A percentile compares a stretch with the other conserved stretches of the same genome.
Evolutionary conservation across 2,329 filamentous ascomycete genomes (phyloP).

Genomic region (Cytospora leucostoma): DNA sequence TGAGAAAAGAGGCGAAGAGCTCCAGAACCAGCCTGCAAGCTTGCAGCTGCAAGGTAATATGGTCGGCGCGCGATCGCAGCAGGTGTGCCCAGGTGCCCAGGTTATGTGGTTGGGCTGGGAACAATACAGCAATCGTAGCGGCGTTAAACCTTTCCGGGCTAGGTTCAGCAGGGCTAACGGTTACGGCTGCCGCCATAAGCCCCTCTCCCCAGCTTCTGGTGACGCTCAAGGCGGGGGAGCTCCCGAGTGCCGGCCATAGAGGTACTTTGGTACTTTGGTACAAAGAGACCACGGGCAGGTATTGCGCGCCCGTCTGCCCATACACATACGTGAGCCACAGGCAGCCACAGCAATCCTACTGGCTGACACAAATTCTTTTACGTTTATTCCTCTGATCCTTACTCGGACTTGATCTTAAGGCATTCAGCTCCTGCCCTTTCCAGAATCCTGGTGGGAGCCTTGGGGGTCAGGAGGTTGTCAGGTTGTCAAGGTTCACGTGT

Average conservation of each 20-base stretch:
- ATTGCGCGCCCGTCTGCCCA: background rate
- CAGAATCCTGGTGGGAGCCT: background rate
- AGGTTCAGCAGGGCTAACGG: constrained; percentile 6
- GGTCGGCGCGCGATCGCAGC: constrained; percentile 21
- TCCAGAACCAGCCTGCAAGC: constrained; percentile 11
- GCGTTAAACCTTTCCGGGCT: constrained; percentile 17
- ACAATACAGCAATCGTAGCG: constrained; percentile 14
- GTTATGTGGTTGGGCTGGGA: constrained; percentile 20
- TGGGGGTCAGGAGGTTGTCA: background rate
- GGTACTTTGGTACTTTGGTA: background rate
- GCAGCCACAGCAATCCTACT: background rate
- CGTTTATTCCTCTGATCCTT: background rate
- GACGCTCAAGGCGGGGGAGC: constrained; percentile 16
- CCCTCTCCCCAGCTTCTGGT: constrained; percentile 21
- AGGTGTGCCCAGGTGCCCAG: constrained; percentile 12
- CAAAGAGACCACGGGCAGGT: background rate
- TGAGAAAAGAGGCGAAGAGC: constrained; percentile 16
- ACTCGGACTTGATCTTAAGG: background rate
- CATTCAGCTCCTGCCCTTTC: background rate
- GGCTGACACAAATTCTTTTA: background rate
- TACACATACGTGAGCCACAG: no score
- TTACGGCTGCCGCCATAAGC: constrained; percentile 16
- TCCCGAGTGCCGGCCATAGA: background rate
- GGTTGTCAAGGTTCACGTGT: background rate
- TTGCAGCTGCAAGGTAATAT: constrained; percentile 15